These are phyloP conservation scores for Termitomyces sp. DNA, from an alignment of 768 basidiomycete genomes.

Conservation along the genomic window DNA sequence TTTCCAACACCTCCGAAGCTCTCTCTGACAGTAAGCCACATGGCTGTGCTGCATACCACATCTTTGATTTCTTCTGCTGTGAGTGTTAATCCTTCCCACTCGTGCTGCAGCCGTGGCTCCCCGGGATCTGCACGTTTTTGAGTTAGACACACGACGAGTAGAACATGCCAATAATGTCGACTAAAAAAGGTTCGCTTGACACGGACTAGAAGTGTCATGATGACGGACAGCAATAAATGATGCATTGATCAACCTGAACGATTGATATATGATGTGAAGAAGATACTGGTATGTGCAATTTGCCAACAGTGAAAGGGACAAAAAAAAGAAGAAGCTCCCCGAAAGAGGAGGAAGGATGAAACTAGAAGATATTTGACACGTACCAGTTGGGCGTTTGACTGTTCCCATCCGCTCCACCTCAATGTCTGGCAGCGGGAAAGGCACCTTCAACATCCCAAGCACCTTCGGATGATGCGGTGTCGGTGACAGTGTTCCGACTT, in stretches of 20 bases:
- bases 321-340: background rate
- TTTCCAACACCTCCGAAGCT: constrained; percentile 88
- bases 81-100: constrained; percentile 46
- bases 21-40: constrained; percentile 92
- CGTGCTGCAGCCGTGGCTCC: constrained; percentile 2
- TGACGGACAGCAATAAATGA: background rate
- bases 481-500: constrained; percentile 82
- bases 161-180: background rate
- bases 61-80: constrained; percentile 95
- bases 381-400: constrained; percentile 40
- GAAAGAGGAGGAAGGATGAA: background rate
- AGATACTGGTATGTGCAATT: background rate
- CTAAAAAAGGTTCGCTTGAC: background rate
- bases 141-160: background rate
- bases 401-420: constrained; percentile 58
- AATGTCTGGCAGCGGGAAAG: constrained; percentile 83
- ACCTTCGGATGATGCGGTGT: constrained; percentile 97
- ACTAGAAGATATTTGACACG: constrained; percentile 20
- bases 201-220: background rate
- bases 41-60: constrained; percentile 76
- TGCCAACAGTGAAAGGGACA: background rate
- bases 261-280: too few species aligned
- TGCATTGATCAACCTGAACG: background rate
- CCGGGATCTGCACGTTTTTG: background rate
- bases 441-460: constrained; percentile 85